Conservation (phyloP, 1,139 yeast species). For the Hansenula sp. region DNA sequence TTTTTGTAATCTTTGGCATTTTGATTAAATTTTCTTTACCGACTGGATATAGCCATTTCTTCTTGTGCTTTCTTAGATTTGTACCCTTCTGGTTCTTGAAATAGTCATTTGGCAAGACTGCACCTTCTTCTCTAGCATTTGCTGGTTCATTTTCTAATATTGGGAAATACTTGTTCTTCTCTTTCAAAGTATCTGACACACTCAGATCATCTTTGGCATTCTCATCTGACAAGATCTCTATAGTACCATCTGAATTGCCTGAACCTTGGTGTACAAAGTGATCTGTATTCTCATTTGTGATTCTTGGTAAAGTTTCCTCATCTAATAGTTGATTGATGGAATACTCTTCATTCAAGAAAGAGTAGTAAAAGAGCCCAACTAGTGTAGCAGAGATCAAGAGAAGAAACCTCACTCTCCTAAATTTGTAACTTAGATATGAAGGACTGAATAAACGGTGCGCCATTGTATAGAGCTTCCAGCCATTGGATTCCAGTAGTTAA, state of each 20-base stretch:
- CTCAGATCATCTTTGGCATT: neutral
- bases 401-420: slow-evolving; percentile 15
- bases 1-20: slow-evolving; percentile 17
- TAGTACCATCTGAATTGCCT: neutral
- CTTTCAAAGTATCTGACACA: slow-evolving; percentile 17
- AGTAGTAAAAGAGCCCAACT: slow-evolving; percentile 19
- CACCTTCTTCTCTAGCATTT: slow-evolving; percentile 16
- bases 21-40: slow-evolving; percentile 28
- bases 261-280: too few species aligned
- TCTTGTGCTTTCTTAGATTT: slow-evolving; percentile 12
- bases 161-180: slow-evolving; percentile 35
- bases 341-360: slow-evolving; percentile 21
- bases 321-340: slow-evolving; percentile 17
- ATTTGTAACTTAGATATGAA: slow-evolving; percentile 6
- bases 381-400: slow-evolving; percentile 13
- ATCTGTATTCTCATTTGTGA: slow-evolving; percentile 8
- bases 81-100: slow-evolving; percentile 13
- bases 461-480: too few species aligned
- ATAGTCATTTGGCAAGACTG: slow-evolving; percentile 18
- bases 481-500: too few species aligned
- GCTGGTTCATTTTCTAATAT: slow-evolving; percentile 22
- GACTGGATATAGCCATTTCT: slow-evolving; percentile 26
- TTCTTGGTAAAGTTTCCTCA: slow-evolving; percentile 20
- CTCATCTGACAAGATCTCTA: neutral
- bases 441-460: neutral